Base-by-base conservation (phyloP, 257 asterid species). In the Penstemon barbatus region DNA sequence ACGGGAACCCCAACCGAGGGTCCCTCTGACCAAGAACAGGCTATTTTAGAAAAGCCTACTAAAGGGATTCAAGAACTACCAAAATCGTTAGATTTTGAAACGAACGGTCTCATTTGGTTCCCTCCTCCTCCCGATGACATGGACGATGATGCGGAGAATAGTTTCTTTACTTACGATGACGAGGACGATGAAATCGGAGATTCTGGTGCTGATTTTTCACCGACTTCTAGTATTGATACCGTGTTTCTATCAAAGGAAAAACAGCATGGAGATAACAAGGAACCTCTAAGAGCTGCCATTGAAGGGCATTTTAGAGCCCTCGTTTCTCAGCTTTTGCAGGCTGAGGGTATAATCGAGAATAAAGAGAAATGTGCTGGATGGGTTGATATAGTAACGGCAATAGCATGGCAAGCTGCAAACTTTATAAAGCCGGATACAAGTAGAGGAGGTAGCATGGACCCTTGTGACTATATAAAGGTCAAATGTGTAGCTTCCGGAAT, bases 361-460 rank as follows among this genome's bases (percentile, higher is more conserved):
- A 68, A 78, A 80, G 91, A 86, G 65, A 70, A 79, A 36, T n/a
- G 68, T 66, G 68, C 68, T 11, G 88, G 85, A 18, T 94, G 99
- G 99, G 78, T 94, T 33, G 93, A 91, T 57, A 74, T 91, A 71
- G 74, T 94, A 66, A 86, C 89, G 43, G 40, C 78, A 51, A 51
- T 94, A 44, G 86, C 97, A 13, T 87, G 95, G 97, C 97, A 85
- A 81, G 91, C 98, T 50, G 99, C 98, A 43, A 91, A 83, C 56
- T 91, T 76, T 72, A 83, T 94, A 74, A 94, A 82, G 84, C 99
- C 97, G 1, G 89, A 94, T 83, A 86, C 93, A n/a, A 87, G 90
- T 76, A 79, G 81, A 78, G 99, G 97, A 64, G 99, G 98, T 62
- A 94, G 99, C 84, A 94, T 94, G 99, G 99, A 94, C 77, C 99